These are phyloP conservation scores for Candida ulmi DNA, from an alignment of 805 yeast genomes.

Conservation along the genomic window DNA sequence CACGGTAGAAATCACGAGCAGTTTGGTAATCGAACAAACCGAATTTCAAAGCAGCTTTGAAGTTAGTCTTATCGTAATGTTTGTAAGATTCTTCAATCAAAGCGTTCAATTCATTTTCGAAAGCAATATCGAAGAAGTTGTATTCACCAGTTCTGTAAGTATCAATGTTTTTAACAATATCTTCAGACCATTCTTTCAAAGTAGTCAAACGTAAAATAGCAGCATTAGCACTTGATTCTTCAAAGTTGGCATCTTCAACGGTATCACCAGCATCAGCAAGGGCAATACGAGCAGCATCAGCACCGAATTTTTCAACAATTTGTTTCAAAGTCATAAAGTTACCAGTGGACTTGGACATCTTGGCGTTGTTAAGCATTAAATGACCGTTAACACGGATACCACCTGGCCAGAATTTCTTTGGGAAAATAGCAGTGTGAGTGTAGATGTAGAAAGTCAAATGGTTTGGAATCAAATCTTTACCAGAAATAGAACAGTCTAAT, in stretches of 20 bases:
- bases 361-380: conserved; percentile 88
- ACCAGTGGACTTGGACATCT: conserved; percentile 98
- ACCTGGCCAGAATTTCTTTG: conserved; percentile 84
- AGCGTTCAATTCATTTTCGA: conserved; percentile 88
- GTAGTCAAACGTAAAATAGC: conserved; percentile 91
- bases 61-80: conserved; percentile 67
- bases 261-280: conserved; percentile 98
- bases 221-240: conserved; percentile 94
- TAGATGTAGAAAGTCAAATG: conserved; percentile 95
- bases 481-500: conserved; percentile 84
- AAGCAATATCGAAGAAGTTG: conserved; percentile 78
- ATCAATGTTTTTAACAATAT: conserved; percentile 46
- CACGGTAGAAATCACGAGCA: conserved; percentile 95
- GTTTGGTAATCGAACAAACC: conserved; percentile 94
- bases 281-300: conserved; percentile 96
- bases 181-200: conserved; percentile 94
- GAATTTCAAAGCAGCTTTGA: conserved; percentile 82
- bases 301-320: conserved; percentile 84
- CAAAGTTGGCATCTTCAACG: conserved; percentile 96
- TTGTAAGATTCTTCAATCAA: conserved; percentile 70
- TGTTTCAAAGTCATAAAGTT: conserved; percentile 90
- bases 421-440: conserved; percentile 89
- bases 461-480: conserved; percentile 95
- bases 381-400: conserved; percentile 97
- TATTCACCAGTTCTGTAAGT: conserved; percentile 48